Evolutionary conservation across 2,329 filamentous ascomycete genomes (phyloP), one percentile per base, ranked within the genome.

Genomic region (Nemania bipapillata): DNA sequence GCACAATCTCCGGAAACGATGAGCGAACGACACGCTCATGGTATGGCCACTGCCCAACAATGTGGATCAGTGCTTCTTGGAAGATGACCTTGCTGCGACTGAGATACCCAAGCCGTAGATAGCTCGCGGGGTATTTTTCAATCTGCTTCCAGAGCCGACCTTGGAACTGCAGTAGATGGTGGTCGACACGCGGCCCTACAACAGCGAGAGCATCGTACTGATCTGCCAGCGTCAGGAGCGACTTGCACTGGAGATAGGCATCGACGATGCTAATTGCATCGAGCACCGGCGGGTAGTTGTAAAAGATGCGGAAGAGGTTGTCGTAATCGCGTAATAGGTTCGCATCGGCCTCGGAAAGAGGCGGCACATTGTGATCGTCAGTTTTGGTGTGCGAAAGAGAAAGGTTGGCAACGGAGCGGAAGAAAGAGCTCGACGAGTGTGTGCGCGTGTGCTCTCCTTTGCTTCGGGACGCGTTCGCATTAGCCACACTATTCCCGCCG

Each of bases 281-380:
- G 35, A 98, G 86, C 0, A 89, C 78, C 0, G 95, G 95, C 0
- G 93, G 84, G 79, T 96, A 92, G 80, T 97, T 97, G 85, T 98
- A 98, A 84, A 97, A 97, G 70, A 96, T 91, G 75, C 94, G 92
- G 79, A 98, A 96, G 24, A 98, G 86, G 79, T 97, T 97, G 79
- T 97, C 94, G 80, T 98, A 97, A 82, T 97, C 93, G 74, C 93
- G 92, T 54, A 97, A 86, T 24, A 94, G 86, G 72, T 96, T 92
- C 75, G 92, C 84, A 62, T 93, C 88, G 54, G 88, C 85, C 66
- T 87, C 86, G 15, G 85, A 87, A 17, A 87, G 80, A 26, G 85
- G 80, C 2, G 53, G 63, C 86, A 79, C 56, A 85, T 85, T 71
- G 7, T 54, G 59, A 28, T 26, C 58, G 83, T 90, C 75, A 79